A percentile compares a stretch with the other conserved stretches of the same genome.
Evolutionary conservation across 768 basidiomycete species (phyloP).

Genomic region (Termitomyces sp.): DNA sequence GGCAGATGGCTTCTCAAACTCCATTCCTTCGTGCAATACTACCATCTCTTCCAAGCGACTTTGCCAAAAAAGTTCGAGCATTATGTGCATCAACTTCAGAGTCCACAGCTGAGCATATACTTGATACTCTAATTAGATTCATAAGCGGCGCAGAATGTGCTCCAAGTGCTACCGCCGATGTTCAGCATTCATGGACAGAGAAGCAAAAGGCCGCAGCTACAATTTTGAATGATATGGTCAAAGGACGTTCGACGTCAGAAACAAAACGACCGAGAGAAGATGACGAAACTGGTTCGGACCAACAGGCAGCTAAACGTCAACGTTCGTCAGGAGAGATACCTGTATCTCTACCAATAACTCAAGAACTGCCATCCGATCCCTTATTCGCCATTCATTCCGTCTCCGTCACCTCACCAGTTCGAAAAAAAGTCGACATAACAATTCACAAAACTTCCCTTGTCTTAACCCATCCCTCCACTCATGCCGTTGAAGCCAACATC

Average conservation of each 20-base stretch:
- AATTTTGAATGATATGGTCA: constrained; percentile 24
- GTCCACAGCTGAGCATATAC: constrained; percentile 20
- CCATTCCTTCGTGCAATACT: constrained; percentile 29
- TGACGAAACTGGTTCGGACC: constrained; percentile 15
- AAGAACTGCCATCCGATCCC: constrained; percentile 33
- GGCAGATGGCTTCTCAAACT: constrained; percentile 21
- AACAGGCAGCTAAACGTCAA: constrained; percentile 29
- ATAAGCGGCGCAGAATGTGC: constrained; percentile 34
- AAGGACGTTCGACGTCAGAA: constrained; percentile 17
- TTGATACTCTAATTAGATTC: constrained; percentile 42
- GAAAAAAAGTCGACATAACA: constrained; percentile 70
- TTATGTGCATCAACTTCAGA: constrained; percentile 28
- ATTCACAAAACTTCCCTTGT: constrained; percentile 46
- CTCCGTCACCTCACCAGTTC: constrained; percentile 67
- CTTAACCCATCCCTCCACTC: constrained; percentile 47
- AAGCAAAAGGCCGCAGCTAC: constrained; percentile 27
- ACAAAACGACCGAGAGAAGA: constrained; percentile 33
- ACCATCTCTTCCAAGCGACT: constrained; percentile 27
- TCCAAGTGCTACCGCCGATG: constrained; percentile 21
- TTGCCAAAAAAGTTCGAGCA: constrained; percentile 26
- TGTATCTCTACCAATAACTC: constrained; percentile 9
- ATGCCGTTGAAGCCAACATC: constrained; percentile 43
- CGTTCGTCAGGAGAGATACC: constrained; percentile 19
- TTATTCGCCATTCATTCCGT: constrained; percentile 58
- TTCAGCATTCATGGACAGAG: constrained; percentile 31